A percentile compares a stretch with the other conserved stretches of the same genome.
Conservation (phyloP, 2,329 filamentous ascomycete species). For the Trichoderma koningii region DNA sequence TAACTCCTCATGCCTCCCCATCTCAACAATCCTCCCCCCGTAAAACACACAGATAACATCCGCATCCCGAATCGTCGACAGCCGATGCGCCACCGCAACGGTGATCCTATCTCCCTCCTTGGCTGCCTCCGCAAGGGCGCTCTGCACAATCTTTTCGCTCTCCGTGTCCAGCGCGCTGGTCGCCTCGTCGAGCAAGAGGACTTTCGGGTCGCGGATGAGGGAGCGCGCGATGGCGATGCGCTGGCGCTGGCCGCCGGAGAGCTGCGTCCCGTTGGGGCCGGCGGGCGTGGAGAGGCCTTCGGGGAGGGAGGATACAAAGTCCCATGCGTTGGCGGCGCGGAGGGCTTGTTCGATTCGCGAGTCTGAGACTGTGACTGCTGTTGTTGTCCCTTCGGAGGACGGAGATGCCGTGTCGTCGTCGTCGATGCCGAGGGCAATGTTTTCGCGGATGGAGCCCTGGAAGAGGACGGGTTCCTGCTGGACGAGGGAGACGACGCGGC, state of each 20-base stretch:
- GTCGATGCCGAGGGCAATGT: slow-evolving; percentile 55
- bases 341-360: slow-evolving; percentile 48
- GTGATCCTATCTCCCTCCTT: slow-evolving; percentile 84
- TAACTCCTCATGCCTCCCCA: slow-evolving; percentile 59
- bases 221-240: slow-evolving; percentile 31
- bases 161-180: slow-evolving; percentile 94
- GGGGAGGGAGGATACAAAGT: slow-evolving; percentile 75
- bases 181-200: slow-evolving; percentile 90
- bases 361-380: slow-evolving; percentile 36
- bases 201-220: slow-evolving; percentile 81
- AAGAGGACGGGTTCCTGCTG: slow-evolving; percentile 68
- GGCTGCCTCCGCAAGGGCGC: slow-evolving; percentile 72
- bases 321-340: slow-evolving; percentile 51
- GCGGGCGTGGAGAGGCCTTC: slow-evolving; percentile 88
- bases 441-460: slow-evolving; percentile 78
- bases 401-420: background rate
- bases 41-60: slow-evolving; percentile 65
- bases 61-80: slow-evolving; percentile 82
- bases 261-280: slow-evolving; percentile 55
- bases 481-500: slow-evolving; percentile 56
- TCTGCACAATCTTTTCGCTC: slow-evolving; percentile 89
- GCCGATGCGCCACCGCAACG: slow-evolving; percentile 88
- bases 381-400: slow-evolving; percentile 27
- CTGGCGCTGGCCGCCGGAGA: slow-evolving; percentile 30
- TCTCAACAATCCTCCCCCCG: slow-evolving; percentile 56